phyloP scores from a whole-genome alignment of 2,329 filamentous ascomycete genomes.

The Anisogramma anomala region DNA sequence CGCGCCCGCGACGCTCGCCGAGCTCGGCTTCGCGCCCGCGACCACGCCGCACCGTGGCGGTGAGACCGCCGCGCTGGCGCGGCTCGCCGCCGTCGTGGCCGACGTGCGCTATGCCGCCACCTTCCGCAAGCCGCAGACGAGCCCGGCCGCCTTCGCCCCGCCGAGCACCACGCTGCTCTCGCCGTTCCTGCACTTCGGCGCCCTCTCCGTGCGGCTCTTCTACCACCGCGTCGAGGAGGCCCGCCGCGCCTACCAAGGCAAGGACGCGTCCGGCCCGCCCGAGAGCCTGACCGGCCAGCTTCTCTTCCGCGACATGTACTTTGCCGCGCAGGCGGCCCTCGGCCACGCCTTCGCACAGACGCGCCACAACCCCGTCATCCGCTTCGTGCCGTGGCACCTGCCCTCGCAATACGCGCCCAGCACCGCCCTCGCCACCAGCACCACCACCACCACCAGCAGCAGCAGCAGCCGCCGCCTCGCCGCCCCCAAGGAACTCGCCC shows the following conservation, averaged over 20 bases:
- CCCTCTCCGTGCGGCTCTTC: conserved; percentile 57
- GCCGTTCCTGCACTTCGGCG: conserved; percentile 64
- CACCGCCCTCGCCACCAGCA: too few species aligned
- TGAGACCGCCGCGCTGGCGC: conserved; percentile 51
- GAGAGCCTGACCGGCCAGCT: conserved; percentile 62
- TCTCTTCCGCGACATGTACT: conserved; percentile 75
- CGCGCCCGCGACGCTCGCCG: conserved; percentile 56
- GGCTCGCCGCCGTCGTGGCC: conserved; percentile 46
- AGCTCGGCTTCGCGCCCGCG: conserved; percentile 54
- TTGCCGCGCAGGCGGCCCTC: conserved; percentile 59
- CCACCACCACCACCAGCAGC: too few species aligned
- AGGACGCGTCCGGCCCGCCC: conserved; percentile 47
- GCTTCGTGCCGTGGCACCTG: conserved; percentile 73
- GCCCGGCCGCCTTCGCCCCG: conserved; percentile 60
- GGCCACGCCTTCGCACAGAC: conserved; percentile 55
- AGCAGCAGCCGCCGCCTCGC: too few species aligned
- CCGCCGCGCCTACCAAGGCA: conserved; percentile 41
- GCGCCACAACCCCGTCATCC: conserved; percentile 50
- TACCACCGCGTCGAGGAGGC: conserved; percentile 60
- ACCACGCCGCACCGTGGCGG: conserved; percentile 59
- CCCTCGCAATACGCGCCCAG: too few species aligned
- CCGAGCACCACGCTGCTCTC: conserved; percentile 64
- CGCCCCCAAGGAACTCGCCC: too few species aligned
- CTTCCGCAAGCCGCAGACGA: conserved; percentile 66
- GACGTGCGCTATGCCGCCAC: conserved; percentile 58